phyloP scores from a whole-genome alignment of 331 rosid species.

The Malus hybrid region DNA sequence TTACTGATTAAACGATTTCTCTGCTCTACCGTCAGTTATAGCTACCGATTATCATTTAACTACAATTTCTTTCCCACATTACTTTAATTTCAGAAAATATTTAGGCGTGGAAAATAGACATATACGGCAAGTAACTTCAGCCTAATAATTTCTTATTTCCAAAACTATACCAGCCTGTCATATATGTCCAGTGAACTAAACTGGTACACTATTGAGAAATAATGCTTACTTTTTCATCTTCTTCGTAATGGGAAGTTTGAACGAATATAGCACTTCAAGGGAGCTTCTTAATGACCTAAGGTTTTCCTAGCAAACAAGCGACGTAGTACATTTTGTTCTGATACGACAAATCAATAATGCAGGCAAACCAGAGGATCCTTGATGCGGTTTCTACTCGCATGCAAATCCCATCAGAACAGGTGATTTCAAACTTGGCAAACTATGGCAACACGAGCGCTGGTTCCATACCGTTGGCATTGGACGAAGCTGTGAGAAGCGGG shows the following conservation, averaged over 20 bases:
- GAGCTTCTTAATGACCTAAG: neutral
- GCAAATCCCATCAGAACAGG: conserved; percentile 76
- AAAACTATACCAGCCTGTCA: no score
- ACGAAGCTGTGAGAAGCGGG: conserved; percentile 86
- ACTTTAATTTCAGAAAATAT: neutral
- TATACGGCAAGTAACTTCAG: no score
- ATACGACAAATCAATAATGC: conserved; percentile 15
- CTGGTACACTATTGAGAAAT: no score
- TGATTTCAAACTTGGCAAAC: conserved; percentile 53
- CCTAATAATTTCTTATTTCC: no score
- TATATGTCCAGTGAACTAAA: no score
- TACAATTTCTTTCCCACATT: neutral
- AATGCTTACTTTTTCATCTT: no score
- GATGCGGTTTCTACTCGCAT: conserved; percentile 82
- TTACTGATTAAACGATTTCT: neutral
- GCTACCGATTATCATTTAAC: neutral
- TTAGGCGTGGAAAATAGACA: no score
- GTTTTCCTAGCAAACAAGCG: neutral
- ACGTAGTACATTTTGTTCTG: neutral
- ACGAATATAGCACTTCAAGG: neutral
- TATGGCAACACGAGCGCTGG: no score
- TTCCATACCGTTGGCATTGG: no score
- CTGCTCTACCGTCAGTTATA: no score
- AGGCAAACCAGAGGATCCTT: conserved; percentile 96
- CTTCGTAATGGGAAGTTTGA: no score